Base-by-base conservation (phyloP, 2,329 filamentous ascomycete species). In the Cercospora brassicicola region DNA sequence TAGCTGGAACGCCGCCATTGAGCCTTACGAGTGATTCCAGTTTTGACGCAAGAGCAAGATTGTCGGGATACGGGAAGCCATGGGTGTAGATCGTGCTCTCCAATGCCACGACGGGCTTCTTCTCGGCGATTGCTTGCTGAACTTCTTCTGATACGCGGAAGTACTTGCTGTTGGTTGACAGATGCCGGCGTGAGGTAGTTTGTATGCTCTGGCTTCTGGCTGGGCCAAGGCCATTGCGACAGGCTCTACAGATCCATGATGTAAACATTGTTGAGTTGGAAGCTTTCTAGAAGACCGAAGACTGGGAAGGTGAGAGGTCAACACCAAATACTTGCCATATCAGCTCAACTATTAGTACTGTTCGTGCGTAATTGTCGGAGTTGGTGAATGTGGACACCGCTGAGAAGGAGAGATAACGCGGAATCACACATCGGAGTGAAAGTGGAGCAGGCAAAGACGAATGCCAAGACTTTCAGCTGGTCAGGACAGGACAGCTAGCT, bases 61-160 rank as follows among this genome's bases (percentile, higher is more conserved):
- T 92, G 30, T 90, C 87, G 0, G 90, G 90, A 73, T 90, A 90
- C 2, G 90, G 89, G 71, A 89, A 91, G 67, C 89, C 88, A 81
- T 99, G 95, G 1, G 95, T 99, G 80, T 99, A 98, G 74, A 99
- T 98, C 4, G 95, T 97, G 1, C 92, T 93, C 80, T 99, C 95
- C 4, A 99, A 85, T 15, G 94, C 95, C 10, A 99, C 94, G 3
- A 99, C 90, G 0, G 95, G 94, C 75, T 88, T 89, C 66, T 89
- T 89, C 11, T 88, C 86, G 51, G 87, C 84, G 59, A 97, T 79
- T 45, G 94, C 94, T 77, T 93, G 88, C 62, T 85, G 83, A 11
- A 99, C 90, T 80, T 98, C 94, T 61, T 94, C 90, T 0, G 92
- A 94, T 51, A 97, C 84, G 63, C 84, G 86, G 66, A 96, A 85